Evolutionary conservation across 768 basidiomycete genomes (phyloP), one percentile per base, ranked within the genome.

Genomic region (Leucosporidium yakuticum): DNA sequence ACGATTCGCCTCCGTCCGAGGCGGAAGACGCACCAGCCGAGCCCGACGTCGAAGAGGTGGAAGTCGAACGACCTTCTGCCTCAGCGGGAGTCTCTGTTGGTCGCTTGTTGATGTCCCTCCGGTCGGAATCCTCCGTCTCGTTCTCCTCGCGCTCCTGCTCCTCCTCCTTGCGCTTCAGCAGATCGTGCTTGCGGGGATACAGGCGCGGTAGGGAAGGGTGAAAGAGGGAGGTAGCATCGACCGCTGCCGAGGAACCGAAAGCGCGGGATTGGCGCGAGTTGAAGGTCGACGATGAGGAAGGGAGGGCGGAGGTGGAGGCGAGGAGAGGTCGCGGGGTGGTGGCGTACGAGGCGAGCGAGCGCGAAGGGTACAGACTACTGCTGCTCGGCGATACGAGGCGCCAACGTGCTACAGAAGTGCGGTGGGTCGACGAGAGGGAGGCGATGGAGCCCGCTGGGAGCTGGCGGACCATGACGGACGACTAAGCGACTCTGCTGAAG

Each of bases 1-100:
- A 36, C 31, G 60, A 56, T 34, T 55, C 67, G 27, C 53, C 55
- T 23, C 55, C 67, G 61, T 47, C 62, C 6, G 65, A 67, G 4
- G 64, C 62, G 15, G 64, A 54, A 1, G 68, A 62, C 9, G 62
- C 51, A 44, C 39, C 14, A 3, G 39, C 39, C 8, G 39, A 44
- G 14, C 60, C 60, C 8, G 14, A 62, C 8, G 27, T 48, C 27
- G 60, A 51, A 25, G 39, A 44, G 39, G 39, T 44, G 39, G 39
- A 44, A 8, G 8, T 44, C 3, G 39, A 44, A 15, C 39, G 39
- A 12, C 39, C 39, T 15, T 44, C 39, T 8, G 39, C 39, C 14
- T 44, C 39, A 15, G 39, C 39, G 39, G 39, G 39, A 44, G 39
- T 44, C 39, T 44, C 39, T 44, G 39, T 15, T 44, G 39, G 39